Evolutionary conservation across 208 protist genomes (phyloP).

Genomic region (Trichomonas gallinae): DNA sequence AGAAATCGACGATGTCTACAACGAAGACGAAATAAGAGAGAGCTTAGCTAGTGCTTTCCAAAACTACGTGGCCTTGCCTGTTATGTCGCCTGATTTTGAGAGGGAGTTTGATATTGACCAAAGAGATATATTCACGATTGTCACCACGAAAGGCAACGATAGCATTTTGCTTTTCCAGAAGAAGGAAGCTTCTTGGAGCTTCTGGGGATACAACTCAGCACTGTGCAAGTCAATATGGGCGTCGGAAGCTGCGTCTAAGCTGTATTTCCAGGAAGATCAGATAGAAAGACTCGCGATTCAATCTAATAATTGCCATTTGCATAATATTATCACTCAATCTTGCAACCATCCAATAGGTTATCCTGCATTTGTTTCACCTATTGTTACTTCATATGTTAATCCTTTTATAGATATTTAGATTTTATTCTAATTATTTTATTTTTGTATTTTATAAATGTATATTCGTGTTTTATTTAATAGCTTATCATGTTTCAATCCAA

Average conservation of each 20-base stretch:
- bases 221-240: neutral
- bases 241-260: neutral
- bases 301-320: neutral
- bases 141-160: neutral
- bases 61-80: neutral
- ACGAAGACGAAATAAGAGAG: too few species aligned
- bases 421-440: too few species aligned
- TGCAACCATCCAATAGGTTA: neutral
- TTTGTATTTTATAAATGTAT: too few species aligned
- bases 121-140: neutral
- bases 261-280: neutral
- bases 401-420: neutral
- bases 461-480: too few species aligned
- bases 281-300: neutral
- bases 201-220: neutral
- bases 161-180: neutral
- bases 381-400: neutral
- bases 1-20: too few species aligned
- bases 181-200: neutral
- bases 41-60: neutral
- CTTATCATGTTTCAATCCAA: too few species aligned
- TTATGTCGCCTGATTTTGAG: neutral
- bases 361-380: neutral
- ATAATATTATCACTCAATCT: neutral
- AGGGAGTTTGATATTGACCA: neutral